phyloP scores from a whole-genome alignment of 352 stramenopile species.

The Phytophthora constricta region DNA sequence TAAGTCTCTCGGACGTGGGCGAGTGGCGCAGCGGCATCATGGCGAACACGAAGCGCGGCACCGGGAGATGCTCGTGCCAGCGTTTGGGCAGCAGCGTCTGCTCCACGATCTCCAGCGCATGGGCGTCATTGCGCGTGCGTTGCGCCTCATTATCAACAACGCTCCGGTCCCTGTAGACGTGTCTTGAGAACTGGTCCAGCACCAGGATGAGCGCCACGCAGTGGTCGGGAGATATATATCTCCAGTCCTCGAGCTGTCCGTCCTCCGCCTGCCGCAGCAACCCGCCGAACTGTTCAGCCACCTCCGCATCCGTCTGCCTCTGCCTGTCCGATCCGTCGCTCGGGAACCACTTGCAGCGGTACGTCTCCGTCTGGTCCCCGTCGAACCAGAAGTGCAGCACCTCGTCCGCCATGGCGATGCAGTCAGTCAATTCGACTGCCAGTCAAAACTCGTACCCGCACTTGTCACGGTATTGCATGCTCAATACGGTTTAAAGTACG shows the following conservation, averaged over 20 bases:
- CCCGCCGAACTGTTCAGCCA: slow-evolving; percentile 44
- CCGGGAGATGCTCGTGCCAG: slow-evolving; percentile 61
- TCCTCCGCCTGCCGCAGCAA: slow-evolving; percentile 53
- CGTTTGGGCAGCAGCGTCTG: slow-evolving; percentile 46
- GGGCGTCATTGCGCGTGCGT: slow-evolving; percentile 50
- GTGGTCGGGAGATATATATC: slow-evolving; percentile 28
- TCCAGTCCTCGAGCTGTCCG: slow-evolving; percentile 60
- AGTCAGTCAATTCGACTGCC: too few relatives aligned
- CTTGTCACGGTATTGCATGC: too few relatives aligned
- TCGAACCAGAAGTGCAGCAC: slow-evolving; percentile 70
- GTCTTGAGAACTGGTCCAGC: slow-evolving; percentile 88
- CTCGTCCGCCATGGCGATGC: slow-evolving; percentile 21
- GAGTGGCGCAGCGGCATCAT: slow-evolving; percentile 90
- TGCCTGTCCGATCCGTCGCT: slow-evolving; percentile 56
- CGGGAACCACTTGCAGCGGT: slow-evolving; percentile 74
- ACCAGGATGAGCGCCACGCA: slow-evolving; percentile 85
- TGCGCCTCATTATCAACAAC: slow-evolving; percentile 20
- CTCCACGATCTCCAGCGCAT: slow-evolving; percentile 53
- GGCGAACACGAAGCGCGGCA: slow-evolving; percentile 77
- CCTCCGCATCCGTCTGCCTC: slow-evolving; percentile 45
- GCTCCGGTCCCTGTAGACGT: slow-evolving; percentile 65
- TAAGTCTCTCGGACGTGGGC: slow-evolving; percentile 60
- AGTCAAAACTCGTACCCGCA: too few relatives aligned
- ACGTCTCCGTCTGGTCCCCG: slow-evolving; percentile 54
- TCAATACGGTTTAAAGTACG: too few relatives aligned